These are phyloP conservation scores for Penicillium pulvis DNA, from an alignment of 495 filamentous ascomycete genomes.

Conservation along the genomic window DNA sequence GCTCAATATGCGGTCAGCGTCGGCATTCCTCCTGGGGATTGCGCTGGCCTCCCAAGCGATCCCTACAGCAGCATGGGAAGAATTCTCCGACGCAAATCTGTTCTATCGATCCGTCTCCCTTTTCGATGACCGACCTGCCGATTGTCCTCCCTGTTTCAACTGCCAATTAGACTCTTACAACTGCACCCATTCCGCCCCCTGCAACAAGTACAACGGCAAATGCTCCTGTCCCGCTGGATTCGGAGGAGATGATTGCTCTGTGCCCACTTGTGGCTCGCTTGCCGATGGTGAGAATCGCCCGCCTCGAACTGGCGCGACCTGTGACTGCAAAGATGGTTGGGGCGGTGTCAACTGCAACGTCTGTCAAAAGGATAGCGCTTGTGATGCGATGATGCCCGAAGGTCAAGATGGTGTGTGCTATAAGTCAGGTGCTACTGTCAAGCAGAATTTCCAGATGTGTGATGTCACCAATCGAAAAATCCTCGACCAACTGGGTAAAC, in stretches of 20 bases:
- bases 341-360: slow-evolving; percentile 99
- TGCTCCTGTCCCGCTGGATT: slow-evolving; percentile 90
- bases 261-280: slow-evolving; percentile 88
- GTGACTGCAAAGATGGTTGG: slow-evolving; percentile 93
- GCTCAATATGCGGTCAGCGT: slow-evolving; percentile 37
- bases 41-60: slow-evolving; percentile 28
- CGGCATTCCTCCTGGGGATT: slow-evolving; percentile 29
- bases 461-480: slow-evolving; percentile 96
- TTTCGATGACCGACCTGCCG: slow-evolving; percentile 58
- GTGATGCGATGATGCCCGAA: slow-evolving; percentile 80
- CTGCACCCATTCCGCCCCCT: slow-evolving; percentile 84
- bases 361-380: slow-evolving; percentile 79
- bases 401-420: slow-evolving; percentile 86
- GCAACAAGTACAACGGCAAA: slow-evolving; percentile 84
- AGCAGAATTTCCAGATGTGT: slow-evolving; percentile 96
- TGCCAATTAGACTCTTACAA: slow-evolving; percentile 90
- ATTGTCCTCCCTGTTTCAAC: slow-evolving; percentile 85
- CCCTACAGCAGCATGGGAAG: slow-evolving; percentile 31
- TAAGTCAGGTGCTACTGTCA: slow-evolving; percentile 82
- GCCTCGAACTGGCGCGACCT: slow-evolving; percentile 65
- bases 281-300: slow-evolving; percentile 74
- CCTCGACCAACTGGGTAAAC: slow-evolving; percentile 75
- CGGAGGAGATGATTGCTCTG: slow-evolving; percentile 87
- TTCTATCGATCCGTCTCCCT: slow-evolving; percentile 46
- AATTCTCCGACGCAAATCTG: slow-evolving; percentile 34